These are phyloP conservation scores for Microbotryomycetes sp. DNA, from an alignment of 1,284 basidiomycete genomes.

Conservation along the genomic window DNA sequence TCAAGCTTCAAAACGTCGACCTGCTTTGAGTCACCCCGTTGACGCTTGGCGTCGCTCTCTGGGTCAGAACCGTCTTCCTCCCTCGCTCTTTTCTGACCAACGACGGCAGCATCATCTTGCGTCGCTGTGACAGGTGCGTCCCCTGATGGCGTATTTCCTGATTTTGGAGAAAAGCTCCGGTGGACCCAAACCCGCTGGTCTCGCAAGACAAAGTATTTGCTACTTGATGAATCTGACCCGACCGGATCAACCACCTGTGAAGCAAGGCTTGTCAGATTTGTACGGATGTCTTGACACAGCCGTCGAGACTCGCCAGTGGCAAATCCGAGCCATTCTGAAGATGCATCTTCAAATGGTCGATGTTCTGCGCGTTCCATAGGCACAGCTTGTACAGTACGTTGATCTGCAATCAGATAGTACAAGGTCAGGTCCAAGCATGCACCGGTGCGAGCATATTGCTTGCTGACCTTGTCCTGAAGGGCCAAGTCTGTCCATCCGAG, in stretches of 20 bases:
- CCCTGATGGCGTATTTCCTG: not conserved
- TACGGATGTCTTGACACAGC: too few species aligned
- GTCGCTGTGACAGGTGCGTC: not conserved
- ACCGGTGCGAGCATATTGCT: too few species aligned
- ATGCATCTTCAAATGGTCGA: not conserved
- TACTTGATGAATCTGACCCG: not conserved
- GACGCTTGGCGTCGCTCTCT: not conserved
- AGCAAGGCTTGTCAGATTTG: too few species aligned
- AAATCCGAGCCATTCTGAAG: not conserved
- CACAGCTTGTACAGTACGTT: not conserved
- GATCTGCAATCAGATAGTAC: too few species aligned
- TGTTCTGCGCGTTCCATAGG: not conserved
- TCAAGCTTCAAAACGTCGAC: conserved; percentile 68
- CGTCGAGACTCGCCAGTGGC: not conserved
- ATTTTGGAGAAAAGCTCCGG: not conserved
- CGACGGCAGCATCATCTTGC: not conserved
- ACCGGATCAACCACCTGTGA: not conserved
- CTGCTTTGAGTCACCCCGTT: conserved; percentile 41
- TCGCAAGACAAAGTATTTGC: not conserved
- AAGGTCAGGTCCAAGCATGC: too few species aligned
- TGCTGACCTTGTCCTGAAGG: not conserved
- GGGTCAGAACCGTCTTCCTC: not conserved
- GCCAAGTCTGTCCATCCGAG: not conserved
- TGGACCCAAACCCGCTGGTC: not conserved
- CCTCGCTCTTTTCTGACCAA: not conserved